Conservation (phyloP, 1,139 yeast genomes). For the Saccharomyces hybrid region DNA sequence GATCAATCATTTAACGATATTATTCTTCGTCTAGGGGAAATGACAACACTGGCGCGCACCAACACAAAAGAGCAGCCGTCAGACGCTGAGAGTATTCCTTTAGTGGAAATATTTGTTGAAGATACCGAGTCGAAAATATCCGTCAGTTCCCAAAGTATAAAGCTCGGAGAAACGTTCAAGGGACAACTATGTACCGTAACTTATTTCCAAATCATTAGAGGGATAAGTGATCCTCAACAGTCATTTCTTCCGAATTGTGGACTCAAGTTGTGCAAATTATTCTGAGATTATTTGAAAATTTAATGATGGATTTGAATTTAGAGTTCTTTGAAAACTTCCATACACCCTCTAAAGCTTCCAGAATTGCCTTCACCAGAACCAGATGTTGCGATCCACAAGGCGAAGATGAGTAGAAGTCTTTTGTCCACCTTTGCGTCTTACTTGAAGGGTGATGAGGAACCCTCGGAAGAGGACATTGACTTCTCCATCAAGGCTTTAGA, state of each 20-base stretch:
- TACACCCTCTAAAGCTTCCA: constrained; percentile 42
- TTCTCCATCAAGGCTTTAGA: constrained; percentile 63
- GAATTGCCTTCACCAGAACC: constrained; percentile 59
- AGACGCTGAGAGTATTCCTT: constrained; percentile 28
- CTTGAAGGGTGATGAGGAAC: constrained; percentile 89
- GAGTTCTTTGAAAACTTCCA: constrained; percentile 62
- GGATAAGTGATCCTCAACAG: constrained; percentile 36
- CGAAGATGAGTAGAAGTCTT: constrained; percentile 60
- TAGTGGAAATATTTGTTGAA: constrained; percentile 41
- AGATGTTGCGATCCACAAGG: constrained; percentile 53
- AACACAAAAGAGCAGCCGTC: constrained; percentile 32
- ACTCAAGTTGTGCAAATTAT: constrained; percentile 50
- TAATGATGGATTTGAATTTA: constrained; percentile 60
- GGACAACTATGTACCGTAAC: constrained; percentile 87
- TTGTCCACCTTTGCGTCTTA: constrained; percentile 88
- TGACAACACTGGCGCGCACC: constrained; percentile 42
- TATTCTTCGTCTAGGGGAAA: constrained; percentile 51
- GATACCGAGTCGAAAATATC: constrained; percentile 49
- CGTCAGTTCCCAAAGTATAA: constrained; percentile 73
- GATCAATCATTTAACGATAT: constrained; percentile 54
- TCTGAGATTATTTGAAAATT: constrained; percentile 61
- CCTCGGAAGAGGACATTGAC: constrained; percentile 86
- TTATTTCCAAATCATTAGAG: constrained; percentile 65
- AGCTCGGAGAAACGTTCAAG: constrained; percentile 83
- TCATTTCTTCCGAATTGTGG: constrained; percentile 48